These are phyloP conservation scores for Colletotrichum paranaense DNA, from an alignment of 2,329 filamentous ascomycete genomes.

Conservation along the genomic window DNA sequence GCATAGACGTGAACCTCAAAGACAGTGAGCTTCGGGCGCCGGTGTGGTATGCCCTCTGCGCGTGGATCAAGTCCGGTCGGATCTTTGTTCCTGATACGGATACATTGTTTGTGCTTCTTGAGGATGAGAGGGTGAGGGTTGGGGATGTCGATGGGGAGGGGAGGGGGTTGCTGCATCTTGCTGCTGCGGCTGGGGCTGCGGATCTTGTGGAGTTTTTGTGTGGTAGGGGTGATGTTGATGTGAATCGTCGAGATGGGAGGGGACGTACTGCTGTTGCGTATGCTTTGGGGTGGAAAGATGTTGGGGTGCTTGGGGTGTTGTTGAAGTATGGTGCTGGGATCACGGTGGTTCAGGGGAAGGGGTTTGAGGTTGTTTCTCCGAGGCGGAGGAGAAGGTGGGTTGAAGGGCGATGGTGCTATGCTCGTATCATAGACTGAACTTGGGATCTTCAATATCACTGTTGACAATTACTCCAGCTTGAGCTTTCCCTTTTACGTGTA, in stretches of 20 bases:
- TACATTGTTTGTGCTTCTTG: background rate
- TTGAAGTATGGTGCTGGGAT: background rate
- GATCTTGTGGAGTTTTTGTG: background rate
- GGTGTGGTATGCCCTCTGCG: background rate
- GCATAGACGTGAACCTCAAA: background rate
- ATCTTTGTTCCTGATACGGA: background rate
- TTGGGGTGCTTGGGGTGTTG: background rate
- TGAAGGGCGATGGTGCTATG: background rate
- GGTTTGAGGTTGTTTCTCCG: background rate
- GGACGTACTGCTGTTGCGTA: background rate
- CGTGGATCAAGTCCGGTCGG: background rate
- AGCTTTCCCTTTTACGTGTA: no score
- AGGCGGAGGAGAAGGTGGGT: background rate
- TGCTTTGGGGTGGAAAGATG: background rate
- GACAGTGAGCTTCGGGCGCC: background rate
- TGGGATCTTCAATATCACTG: no score
- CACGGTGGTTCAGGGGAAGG: background rate
- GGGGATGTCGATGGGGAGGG: background rate
- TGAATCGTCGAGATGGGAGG: background rate
- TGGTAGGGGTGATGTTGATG: background rate
- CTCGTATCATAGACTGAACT: background rate
- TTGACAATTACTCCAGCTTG: no score
- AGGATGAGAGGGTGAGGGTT: background rate
- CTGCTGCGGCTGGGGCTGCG: background rate
- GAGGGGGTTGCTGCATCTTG: background rate